phyloP scores from a whole-genome alignment of 139 green algal genomes.

The Picochlorum sp. region DNA sequence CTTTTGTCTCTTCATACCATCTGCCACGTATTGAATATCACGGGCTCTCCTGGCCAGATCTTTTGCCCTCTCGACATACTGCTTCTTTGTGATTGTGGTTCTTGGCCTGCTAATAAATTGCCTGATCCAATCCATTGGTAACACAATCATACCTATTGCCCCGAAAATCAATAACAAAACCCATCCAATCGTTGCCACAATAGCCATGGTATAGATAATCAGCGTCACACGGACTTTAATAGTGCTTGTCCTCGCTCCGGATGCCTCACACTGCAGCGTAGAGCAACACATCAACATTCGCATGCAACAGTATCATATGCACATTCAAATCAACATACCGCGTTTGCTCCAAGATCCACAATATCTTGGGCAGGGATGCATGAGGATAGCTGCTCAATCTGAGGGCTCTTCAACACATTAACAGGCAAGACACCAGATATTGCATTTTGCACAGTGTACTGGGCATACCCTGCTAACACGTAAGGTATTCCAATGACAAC shows the following conservation, averaged over 20 bases:
- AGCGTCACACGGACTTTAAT: conserved; percentile 71
- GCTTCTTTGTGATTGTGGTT: conserved; percentile 64
- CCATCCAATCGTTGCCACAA: conserved; percentile 81
- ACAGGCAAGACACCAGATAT: conserved; percentile 58
- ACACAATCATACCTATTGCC: conserved; percentile 74
- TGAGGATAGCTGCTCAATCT: background rate
- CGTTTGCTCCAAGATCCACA: background rate
- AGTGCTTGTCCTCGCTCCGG: conserved; percentile 5
- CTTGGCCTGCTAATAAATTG: conserved; percentile 65
- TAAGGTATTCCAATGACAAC: conserved; percentile 68
- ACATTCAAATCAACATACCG: background rate
- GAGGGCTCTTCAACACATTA: background rate
- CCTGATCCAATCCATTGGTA: conserved; percentile 81
- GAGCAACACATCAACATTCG: background rate
- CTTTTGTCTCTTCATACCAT: conserved; percentile 60
- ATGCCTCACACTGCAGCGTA: background rate
- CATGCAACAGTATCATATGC: no score
- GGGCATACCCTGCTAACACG: conserved; percentile 76
- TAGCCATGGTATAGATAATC: conserved; percentile 82
- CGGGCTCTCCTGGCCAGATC: conserved; percentile 64
- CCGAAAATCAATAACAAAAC: conserved; percentile 91
- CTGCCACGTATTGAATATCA: conserved; percentile 47
- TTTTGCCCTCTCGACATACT: conserved; percentile 77
- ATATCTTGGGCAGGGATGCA: background rate
- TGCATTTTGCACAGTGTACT: conserved; percentile 73